Evolutionary conservation across 2,329 filamentous ascomycete species (phyloP).

Genomic region (Penicillium verrucosum): DNA sequence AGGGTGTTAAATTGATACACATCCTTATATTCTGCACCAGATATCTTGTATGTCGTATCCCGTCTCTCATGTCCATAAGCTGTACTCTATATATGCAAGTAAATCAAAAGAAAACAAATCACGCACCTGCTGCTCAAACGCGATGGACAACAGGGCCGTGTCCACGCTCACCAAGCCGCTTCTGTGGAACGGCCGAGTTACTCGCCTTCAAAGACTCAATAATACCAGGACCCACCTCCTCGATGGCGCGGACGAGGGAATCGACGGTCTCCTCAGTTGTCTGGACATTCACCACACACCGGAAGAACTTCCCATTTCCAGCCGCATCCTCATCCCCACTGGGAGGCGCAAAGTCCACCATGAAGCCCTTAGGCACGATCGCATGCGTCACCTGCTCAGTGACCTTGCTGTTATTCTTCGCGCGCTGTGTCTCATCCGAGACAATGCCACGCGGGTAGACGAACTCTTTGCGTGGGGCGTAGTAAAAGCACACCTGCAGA

Average conservation of each 20-base stretch:
- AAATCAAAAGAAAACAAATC: background rate
- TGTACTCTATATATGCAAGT: constrained; percentile 7
- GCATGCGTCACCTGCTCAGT: constrained; percentile 55
- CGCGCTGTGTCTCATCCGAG: constrained; percentile 35
- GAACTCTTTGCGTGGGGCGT: constrained; percentile 58
- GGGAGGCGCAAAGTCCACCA: constrained; percentile 64
- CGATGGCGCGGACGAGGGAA: constrained; percentile 59
- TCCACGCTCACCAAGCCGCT: constrained; percentile 32
- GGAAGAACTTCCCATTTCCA: constrained; percentile 63
- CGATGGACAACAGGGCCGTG: constrained; percentile 36
- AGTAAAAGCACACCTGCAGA: constrained; percentile 94
- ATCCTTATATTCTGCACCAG: background rate
- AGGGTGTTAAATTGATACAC: background rate
- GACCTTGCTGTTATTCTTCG: constrained; percentile 51
- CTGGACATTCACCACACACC: constrained; percentile 64
- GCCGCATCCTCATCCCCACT: constrained; percentile 47
- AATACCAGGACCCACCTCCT: constrained; percentile 43
- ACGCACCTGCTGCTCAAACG: constrained; percentile 3
- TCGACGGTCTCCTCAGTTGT: constrained; percentile 61
- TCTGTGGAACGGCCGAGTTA: constrained; percentile 15
- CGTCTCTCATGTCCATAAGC: background rate
- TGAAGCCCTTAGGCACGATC: constrained; percentile 61
- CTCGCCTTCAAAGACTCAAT: constrained; percentile 28
- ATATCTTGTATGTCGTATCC: constrained; percentile 1
- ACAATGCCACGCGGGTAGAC: constrained; percentile 33